Evolutionary conservation across 208 protist species (phyloP), one percentile per base, ranked within the genome.

Genomic region (Crithidia thermophila): DNA sequence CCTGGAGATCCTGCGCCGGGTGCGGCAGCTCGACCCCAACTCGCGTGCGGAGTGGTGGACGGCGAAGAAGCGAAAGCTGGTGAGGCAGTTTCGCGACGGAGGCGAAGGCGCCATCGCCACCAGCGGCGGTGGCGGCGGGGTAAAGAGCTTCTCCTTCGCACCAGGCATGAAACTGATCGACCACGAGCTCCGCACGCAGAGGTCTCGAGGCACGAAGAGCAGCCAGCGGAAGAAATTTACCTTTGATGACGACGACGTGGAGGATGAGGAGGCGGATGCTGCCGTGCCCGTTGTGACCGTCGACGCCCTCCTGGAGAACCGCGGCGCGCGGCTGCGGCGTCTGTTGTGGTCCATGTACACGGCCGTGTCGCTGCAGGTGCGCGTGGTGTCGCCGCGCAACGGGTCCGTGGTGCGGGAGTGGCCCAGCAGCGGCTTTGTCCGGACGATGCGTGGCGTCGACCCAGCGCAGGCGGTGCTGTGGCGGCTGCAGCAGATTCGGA

Each of bases 1-100:
- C 8, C 40, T 40, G n/a, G 56, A 62, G 36, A n/a, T 37, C 7
- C 27, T 62, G 56, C 20, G 27, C 21, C 34, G 40, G 14, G 36
- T 47, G 27, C 36, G 27, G 21, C 34, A 49, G 40, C 40, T 50
- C 11, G 56, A 50, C 56, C 18, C 56, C 25, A 37, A 4, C 39
- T 37, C 40, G 11, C 34, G 40, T 37, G 27, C 39, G 0, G 56
- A 62, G 56, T 62, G 56, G 56, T 50, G 56, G 40, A 21, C 34
- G 2, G 56, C 3, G 40, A 34, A 27, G 40, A 34, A 40, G 56
- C 39, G 56, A 18, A 46, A 31, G 20, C 33, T 40, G 7, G 27
- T 34, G 40, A 6, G 40, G 21, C 39, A 50, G 25, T 21, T 25
- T 9, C 39, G 56, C 25, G 36, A 62, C 16, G 25, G 20, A 27